These are phyloP conservation scores for Asclepias syriaca DNA, from an alignment of 257 asterid species.

Conservation along the genomic window DNA sequence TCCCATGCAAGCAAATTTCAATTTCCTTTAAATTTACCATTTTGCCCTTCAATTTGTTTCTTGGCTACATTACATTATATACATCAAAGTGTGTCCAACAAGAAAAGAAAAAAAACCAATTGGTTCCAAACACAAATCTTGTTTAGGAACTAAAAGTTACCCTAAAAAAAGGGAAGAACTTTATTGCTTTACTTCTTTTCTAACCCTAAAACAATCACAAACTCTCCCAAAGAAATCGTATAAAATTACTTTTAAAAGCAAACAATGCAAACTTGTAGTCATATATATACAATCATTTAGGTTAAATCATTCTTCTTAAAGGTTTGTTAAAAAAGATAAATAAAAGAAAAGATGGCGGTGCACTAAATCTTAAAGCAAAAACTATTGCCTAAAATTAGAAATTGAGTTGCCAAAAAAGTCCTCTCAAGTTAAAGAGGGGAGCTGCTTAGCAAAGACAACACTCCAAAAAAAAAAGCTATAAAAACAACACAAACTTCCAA, in stretches of 20 bases:
- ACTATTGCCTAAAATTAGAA: slow-evolving; percentile 3
- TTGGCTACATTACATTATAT: neutral
- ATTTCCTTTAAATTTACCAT: neutral
- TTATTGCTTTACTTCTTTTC: neutral
- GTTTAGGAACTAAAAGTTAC: neutral
- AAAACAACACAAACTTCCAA: slow-evolving; percentile 28
- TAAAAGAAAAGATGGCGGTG: neutral
- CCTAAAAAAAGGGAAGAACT: neutral
- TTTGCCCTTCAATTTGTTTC: neutral
- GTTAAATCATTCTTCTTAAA: too few relatives aligned
- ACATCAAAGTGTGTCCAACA: neutral
- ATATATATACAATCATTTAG: too few relatives aligned
- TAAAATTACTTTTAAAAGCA: too few relatives aligned
- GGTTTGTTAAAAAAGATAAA: too few relatives aligned
- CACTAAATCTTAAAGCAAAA: neutral
- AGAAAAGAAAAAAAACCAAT: neutral
- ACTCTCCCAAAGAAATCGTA: too few relatives aligned
- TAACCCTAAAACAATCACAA: neutral
- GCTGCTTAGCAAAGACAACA: neutral
- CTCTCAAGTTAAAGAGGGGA: neutral
- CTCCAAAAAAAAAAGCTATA: neutral
- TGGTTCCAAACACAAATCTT: neutral
- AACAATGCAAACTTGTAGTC: too few relatives aligned
- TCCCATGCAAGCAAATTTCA: slow-evolving; percentile 1
- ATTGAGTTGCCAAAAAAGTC: neutral